Base-by-base conservation (phyloP, 1,284 basidiomycete genomes). In the Boletus sp. region DNA sequence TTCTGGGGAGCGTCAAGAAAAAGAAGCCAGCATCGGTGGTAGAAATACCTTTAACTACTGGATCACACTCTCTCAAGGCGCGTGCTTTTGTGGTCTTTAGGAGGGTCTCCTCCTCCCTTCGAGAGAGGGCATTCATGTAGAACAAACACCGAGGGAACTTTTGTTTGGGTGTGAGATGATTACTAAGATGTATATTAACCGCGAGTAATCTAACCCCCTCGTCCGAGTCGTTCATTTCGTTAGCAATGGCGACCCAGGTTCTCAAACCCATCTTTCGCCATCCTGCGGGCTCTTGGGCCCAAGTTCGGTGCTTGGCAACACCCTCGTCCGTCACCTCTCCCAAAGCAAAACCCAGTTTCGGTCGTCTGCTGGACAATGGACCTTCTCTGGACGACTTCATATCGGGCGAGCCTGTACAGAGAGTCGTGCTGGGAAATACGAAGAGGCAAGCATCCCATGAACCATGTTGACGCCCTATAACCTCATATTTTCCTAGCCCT, bases 311-410 rank as follows among this genome's bases (percentile, higher is more conserved):
- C 66, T 74, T 90, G 39, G 86, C 88, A 13, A 88, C 84, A 11
- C 77, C 83, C n/a, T 75, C 82, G 22, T 60, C 57, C 4, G 49
- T 33, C 4, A 33, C 53, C 8, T 60, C 71, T 43, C 58, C 74
- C 29, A 73, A 78, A 7, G 54, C 73, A 20, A 82, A 77, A 61
- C 43, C 76, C 13, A 71, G 69, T 36, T 90, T 92, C 67, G 73
- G 75, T 46, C 77, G 85, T 61, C 79, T 77, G 50, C 80, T 96
- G 11, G 84, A 84, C 24, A 80, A 83, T 49, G 93, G 92, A 0
- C 89, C 92, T 41, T 82, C 85, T 20, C 78, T 98, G 42, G 91
- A 92, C 67, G 94, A 97, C 67, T 98, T 98, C 74, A 80, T 95
- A 56, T 78, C 86, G 15, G 86, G 81, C 45, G 80, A 85, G 61